Percentiles rank a stretch among this genome's conserved stretches.
phyloP scores from a whole-genome alignment of 1,284 basidiomycete genomes.

The Cutaneotrichosporon dermatis region DNA sequence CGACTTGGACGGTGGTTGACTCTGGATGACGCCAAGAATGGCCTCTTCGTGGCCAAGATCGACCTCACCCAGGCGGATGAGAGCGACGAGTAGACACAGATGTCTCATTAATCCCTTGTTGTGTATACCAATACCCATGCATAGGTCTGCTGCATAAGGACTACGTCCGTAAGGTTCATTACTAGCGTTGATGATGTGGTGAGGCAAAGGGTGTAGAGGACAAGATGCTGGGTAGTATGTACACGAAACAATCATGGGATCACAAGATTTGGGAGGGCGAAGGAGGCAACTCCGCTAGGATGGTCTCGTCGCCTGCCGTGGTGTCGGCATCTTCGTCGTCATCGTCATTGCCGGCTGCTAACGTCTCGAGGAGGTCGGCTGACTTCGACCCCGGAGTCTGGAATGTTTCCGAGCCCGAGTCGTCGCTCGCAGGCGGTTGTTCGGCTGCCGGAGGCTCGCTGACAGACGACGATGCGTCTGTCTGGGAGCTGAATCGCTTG shows the following conservation, averaged over 20 bases:
- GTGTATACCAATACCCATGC: conserved; percentile 8
- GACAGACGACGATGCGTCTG: no score
- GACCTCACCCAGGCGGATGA: conserved; percentile 13
- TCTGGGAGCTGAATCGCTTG: neutral
- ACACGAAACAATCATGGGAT: neutral
- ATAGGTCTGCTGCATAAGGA: neutral
- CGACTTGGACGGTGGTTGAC: conserved; percentile 83
- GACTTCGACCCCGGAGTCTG: neutral
- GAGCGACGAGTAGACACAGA: conserved; percentile 1
- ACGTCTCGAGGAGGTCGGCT: neutral
- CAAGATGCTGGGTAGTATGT: conserved; percentile 18
- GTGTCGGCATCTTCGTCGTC: conserved; percentile 8
- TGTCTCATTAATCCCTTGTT: neutral
- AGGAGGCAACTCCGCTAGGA: neutral
- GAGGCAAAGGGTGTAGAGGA: neutral
- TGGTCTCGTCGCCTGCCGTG: conserved; percentile 5
- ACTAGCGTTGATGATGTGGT: neutral
- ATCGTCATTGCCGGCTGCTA: neutral
- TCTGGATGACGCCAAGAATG: conserved; percentile 64
- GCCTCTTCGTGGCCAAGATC: conserved; percentile 59
- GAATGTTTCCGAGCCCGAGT: neutral
- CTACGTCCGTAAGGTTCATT: neutral
- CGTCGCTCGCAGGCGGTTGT: neutral
- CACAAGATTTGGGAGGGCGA: neutral
- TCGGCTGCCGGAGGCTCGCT: neutral